Conservation (phyloP, 208 protist species). For the Trichomonas vaginalis region DNA sequence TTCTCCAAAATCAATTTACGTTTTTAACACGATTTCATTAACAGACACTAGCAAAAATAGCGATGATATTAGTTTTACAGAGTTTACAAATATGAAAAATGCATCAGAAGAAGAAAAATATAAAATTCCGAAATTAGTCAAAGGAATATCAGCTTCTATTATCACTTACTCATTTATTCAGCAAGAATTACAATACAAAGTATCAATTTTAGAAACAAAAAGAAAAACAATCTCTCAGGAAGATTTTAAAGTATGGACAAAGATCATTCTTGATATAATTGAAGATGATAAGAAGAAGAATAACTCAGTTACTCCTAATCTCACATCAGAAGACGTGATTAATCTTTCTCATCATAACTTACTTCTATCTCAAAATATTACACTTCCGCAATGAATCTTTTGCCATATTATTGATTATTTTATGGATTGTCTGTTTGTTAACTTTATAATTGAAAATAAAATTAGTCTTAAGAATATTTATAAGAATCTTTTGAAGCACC, state of each 20-base stretch:
- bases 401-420: too few species aligned
- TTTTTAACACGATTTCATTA: background rate
- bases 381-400: background rate
- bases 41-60: background rate
- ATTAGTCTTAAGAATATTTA: too few species aligned
- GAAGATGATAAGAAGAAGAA: background rate
- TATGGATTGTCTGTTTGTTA: too few species aligned
- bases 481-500: too few species aligned
- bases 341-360: background rate
- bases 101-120: background rate
- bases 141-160: background rate
- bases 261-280: background rate
- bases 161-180: background rate
- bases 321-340: background rate
- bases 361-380: background rate
- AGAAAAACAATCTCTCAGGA: background rate
- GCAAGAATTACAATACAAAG: background rate
- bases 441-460: too few species aligned
- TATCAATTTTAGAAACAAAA: background rate
- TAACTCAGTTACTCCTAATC: background rate
- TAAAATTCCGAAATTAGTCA: background rate
- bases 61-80: background rate
- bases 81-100: background rate
- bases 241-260: background rate
- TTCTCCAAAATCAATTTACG: background rate